These are phyloP conservation scores for Stachybotrys elegans DNA, from an alignment of 2,329 filamentous ascomycete species.

Conservation along the genomic window DNA sequence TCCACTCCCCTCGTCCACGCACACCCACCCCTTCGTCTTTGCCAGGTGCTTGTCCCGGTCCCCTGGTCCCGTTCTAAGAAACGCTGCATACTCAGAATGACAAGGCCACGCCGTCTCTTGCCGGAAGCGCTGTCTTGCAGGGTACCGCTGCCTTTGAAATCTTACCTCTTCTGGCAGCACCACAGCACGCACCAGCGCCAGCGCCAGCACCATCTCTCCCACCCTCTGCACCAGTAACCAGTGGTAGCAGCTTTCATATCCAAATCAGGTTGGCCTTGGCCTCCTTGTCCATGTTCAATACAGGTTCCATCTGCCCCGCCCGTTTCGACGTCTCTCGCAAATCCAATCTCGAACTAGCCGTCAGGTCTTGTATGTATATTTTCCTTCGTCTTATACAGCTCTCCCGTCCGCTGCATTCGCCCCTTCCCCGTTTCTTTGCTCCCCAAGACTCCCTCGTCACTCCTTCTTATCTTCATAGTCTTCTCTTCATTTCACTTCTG, in stretches of 20 bases:
- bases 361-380: conserved; percentile 37
- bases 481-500: too few species aligned
- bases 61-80: conserved; percentile 1
- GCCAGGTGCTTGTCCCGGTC: neutral
- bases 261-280: conserved; percentile 42
- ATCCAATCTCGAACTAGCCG: conserved; percentile 37
- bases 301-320: conserved; percentile 38
- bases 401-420: conserved; percentile 2
- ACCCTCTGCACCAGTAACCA: too few species aligned
- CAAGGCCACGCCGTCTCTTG: neutral
- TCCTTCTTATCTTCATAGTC: conserved; percentile 4
- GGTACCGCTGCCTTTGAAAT: neutral
- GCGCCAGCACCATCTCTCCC: too few species aligned
- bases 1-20: too few species aligned
- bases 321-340: conserved; percentile 25
- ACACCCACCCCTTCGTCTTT: neutral
- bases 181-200: too few species aligned
- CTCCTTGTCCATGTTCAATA: conserved; percentile 33
- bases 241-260: conserved; percentile 24
- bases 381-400: conserved; percentile 8
- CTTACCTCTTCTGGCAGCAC: conserved; percentile 2
- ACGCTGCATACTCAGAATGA: neutral
- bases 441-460: conserved; percentile 6
- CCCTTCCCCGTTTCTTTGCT: conserved; percentile 8
- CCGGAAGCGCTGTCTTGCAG: conserved; percentile 2